These are phyloP conservation scores for Coniochaeta sp. DNA, from an alignment of 2,329 filamentous ascomycete genomes.

Conservation along the genomic window DNA sequence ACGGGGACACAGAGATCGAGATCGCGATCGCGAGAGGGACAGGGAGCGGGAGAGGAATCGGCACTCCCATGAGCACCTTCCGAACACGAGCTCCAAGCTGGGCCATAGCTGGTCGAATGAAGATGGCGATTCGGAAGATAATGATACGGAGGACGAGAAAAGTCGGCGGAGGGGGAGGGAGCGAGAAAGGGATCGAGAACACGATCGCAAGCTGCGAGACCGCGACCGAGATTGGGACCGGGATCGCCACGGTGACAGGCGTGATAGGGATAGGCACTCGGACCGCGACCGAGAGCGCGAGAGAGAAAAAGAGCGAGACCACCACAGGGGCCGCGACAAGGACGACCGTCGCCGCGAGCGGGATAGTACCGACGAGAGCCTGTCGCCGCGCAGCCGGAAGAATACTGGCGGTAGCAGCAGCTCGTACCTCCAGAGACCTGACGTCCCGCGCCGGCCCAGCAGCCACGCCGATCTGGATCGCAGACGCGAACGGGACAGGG, in stretches of 20 bases:
- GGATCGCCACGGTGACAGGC: constrained; percentile 16
- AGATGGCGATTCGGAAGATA: constrained; percentile 24
- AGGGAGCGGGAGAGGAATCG: constrained; percentile 12
- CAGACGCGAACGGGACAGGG: constrained; percentile 10
- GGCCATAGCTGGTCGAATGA: constrained; percentile 35
- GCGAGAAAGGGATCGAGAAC: constrained; percentile 27
- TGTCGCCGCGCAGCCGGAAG: constrained; percentile 16
- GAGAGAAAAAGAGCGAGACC: constrained; percentile 24
- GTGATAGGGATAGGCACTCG: constrained; percentile 32
- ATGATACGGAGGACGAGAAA: constrained; percentile 15
- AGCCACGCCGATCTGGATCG: constrained; percentile 43
- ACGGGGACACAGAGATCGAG: constrained; percentile 16
- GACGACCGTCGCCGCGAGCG: constrained; percentile 17
- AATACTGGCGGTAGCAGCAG: constrained; percentile 19
- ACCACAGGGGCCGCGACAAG: constrained; percentile 13
- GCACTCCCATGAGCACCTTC: constrained; percentile 32
- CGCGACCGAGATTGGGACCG: constrained; percentile 23
- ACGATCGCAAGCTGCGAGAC: constrained; percentile 16
- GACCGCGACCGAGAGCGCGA: constrained; percentile 27
- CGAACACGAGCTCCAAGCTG: constrained; percentile 26
- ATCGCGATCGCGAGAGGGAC: not conserved
- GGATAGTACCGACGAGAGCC: constrained; percentile 14
- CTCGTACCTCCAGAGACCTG: constrained; percentile 30
- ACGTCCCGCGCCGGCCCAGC: constrained; percentile 35
- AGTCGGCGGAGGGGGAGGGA: constrained; percentile 12